Conservation (phyloP, 257 asterid species). For the Solanum clarkiae region DNA sequence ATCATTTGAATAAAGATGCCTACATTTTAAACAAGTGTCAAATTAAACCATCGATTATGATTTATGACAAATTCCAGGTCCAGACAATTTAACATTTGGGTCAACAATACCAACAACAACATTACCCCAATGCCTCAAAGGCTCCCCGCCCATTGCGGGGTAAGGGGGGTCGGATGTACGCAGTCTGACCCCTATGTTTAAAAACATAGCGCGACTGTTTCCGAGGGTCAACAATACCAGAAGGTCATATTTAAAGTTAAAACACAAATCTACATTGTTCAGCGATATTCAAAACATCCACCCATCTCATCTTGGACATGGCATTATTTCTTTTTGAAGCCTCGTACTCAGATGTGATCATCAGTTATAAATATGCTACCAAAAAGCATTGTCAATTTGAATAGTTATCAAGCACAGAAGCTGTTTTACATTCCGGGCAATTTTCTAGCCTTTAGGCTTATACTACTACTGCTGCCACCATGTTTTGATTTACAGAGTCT, state of each 20-base stretch:
- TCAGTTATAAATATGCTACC: neutral
- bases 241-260: neutral
- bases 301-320: neutral
- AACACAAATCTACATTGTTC: neutral
- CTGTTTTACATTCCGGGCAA: neutral
- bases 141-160: too few relatives aligned
- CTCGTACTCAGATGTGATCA: neutral
- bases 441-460: neutral
- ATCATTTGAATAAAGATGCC: neutral
- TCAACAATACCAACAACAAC: neutral
- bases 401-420: neutral
- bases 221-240: neutral
- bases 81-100: neutral
- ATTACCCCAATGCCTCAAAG: too few relatives aligned
- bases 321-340: neutral
- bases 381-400: neutral
- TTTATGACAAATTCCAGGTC: neutral
- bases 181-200: too few relatives aligned
- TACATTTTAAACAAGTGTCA: neutral
- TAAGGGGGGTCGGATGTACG: too few relatives aligned
- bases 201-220: too few relatives aligned
- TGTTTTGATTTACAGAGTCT: neutral
- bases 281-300: neutral
- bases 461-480: neutral
- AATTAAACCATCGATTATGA: neutral